A percentile compares a stretch with the other conserved stretches of the same genome.
Evolutionary conservation across 306 rosid species (phyloP).

Genomic region (Pterocarpus santalinus): DNA sequence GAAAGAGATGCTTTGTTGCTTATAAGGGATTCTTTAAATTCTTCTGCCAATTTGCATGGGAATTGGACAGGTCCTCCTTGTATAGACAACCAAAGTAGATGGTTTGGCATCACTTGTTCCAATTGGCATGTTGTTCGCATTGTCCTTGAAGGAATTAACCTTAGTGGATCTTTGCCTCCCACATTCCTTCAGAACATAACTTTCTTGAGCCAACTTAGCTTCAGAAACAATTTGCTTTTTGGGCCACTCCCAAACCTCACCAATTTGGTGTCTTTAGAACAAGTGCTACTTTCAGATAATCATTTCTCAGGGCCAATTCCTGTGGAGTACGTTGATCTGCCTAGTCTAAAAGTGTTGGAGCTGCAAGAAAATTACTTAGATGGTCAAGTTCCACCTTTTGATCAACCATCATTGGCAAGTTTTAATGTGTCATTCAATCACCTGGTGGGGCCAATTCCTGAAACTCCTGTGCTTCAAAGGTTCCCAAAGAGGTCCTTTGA

Average conservation of each 20-base stretch:
- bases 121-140: conserved; percentile 69
- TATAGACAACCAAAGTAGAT: conserved; percentile 53
- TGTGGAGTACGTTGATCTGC: conserved; percentile 52
- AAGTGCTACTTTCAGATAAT: conserved; percentile 56
- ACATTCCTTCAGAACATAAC: conserved; percentile 59
- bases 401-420: conserved; percentile 58
- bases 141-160: conserved; percentile 61
- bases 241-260: conserved; percentile 65
- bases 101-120: conserved; percentile 72
- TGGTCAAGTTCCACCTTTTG: conserved; percentile 67
- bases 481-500: conserved; percentile 60
- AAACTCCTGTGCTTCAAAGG: conserved; percentile 58
- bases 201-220: conserved; percentile 57
- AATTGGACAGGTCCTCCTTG: conserved; percentile 90
- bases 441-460: conserved; percentile 67
- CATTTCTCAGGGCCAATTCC: conserved; percentile 64
- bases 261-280: conserved; percentile 55
- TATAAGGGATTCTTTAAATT: conserved; percentile 64
- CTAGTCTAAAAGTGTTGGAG: conserved; percentile 51
- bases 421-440: conserved; percentile 72
- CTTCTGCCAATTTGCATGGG: conserved; percentile 58
- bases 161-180: conserved; percentile 62
- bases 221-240: conserved; percentile 64
- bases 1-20: conserved; percentile 70
- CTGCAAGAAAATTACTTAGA: conserved; percentile 60